These are phyloP conservation scores for Trametes cubensis DNA, from an alignment of 768 basidiomycete species.

Conservation along the genomic window DNA sequence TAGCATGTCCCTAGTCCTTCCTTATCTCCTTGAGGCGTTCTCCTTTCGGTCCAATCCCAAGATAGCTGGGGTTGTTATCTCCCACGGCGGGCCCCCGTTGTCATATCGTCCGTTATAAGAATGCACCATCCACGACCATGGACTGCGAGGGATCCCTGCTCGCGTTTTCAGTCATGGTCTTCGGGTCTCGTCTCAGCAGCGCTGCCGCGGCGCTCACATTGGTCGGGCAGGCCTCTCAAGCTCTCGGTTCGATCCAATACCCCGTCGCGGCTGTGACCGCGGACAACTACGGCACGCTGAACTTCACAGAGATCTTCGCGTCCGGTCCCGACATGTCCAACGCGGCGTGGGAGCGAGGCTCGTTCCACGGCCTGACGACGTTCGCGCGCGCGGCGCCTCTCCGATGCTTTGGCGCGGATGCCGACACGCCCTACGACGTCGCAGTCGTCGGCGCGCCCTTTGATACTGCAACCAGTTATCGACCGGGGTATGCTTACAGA, in stretches of 20 bases:
- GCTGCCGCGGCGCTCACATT: background rate
- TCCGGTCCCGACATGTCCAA: conserved; percentile 18
- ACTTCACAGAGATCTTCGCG: conserved; percentile 21
- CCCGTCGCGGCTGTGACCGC: conserved; percentile 16
- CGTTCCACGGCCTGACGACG: conserved; percentile 35
- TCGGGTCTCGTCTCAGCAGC: conserved; percentile 12
- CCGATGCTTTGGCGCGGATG: conserved; percentile 35
- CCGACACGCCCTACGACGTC: conserved; percentile 31
- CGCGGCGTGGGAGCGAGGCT: conserved; percentile 21
- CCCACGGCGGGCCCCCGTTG: background rate
- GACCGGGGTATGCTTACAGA: conserved; percentile 32
- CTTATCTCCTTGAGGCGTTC: background rate
- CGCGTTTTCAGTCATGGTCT: conserved; percentile 9
- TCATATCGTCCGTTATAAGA: conserved; percentile 9
- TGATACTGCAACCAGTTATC: conserved; percentile 37
- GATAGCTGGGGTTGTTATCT: conserved; percentile 16
- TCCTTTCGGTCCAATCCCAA: background rate
- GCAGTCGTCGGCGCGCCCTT: conserved; percentile 37
- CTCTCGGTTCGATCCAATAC: conserved; percentile 14
- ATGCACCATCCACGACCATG: background rate
- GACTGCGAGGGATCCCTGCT: background rate
- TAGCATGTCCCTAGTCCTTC: background rate
- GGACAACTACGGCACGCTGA: conserved; percentile 8
- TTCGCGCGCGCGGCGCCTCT: conserved; percentile 32
- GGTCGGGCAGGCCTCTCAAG: conserved; percentile 9